A percentile compares a stretch with the other conserved stretches of the same genome.
Evolutionary conservation across 2,329 filamentous ascomycete genomes (phyloP).

Genomic region (Fusarium virguliforme): DNA sequence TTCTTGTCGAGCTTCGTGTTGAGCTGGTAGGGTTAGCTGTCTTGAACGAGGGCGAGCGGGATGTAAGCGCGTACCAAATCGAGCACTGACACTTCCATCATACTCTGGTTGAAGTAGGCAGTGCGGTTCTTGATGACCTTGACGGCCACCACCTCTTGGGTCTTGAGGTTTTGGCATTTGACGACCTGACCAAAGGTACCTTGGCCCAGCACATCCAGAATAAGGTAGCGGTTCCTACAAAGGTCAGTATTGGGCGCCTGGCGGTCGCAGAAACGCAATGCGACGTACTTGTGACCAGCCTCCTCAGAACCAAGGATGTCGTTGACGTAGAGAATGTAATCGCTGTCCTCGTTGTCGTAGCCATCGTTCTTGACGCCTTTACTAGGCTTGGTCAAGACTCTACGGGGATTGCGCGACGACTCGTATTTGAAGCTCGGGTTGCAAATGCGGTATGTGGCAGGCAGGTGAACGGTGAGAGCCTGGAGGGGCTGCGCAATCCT

Average conservation of each 20-base stretch:
- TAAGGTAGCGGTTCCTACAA: slow-evolving; percentile 91
- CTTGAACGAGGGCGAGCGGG: not conserved
- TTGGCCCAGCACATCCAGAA: slow-evolving; percentile 95
- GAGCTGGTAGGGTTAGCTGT: slow-evolving; percentile 70
- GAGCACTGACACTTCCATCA: slow-evolving; percentile 99
- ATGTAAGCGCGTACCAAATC: slow-evolving; percentile 78
- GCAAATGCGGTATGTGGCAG: slow-evolving; percentile 97
- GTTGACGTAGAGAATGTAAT: slow-evolving; percentile 99
- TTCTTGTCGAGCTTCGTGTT: slow-evolving; percentile 99
- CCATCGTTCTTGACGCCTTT: slow-evolving; percentile 99
- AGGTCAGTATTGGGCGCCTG: slow-evolving; percentile 28
- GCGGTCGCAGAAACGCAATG: not conserved
- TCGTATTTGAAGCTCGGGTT: slow-evolving; percentile 99
- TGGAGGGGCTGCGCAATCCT: slow-evolving; percentile 80
- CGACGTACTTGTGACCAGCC: slow-evolving; percentile 90
- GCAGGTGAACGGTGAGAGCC: slow-evolving; percentile 93
- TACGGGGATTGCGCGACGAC: slow-evolving; percentile 93
- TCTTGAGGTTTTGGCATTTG: slow-evolving; percentile 98
- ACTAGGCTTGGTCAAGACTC: slow-evolving; percentile 97
- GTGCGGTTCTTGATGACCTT: slow-evolving; percentile 99
- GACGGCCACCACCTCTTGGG: slow-evolving; percentile 97
- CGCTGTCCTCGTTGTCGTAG: slow-evolving; percentile 98
- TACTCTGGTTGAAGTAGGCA: slow-evolving; percentile 99
- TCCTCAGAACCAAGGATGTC: slow-evolving; percentile 98
- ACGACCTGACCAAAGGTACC: slow-evolving; percentile 99